These are phyloP conservation scores for Penicillium palitans DNA, from an alignment of 2,329 filamentous ascomycete species.

Conservation along the genomic window DNA sequence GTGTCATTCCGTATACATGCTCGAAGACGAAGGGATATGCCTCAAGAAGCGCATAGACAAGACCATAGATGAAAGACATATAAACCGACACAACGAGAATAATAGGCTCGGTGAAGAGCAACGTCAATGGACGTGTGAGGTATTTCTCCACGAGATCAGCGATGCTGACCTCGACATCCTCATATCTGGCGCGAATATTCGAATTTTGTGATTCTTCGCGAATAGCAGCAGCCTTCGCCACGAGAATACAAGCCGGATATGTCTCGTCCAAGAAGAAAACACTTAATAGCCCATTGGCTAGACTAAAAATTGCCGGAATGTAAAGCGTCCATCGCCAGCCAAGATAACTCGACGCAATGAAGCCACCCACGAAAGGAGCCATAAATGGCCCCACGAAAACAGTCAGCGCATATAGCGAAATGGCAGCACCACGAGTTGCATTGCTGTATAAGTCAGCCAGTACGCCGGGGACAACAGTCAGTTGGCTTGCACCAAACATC, in stretches of 20 bases:
- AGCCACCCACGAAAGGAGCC: constrained; percentile 53
- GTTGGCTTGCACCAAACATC: constrained; percentile 45
- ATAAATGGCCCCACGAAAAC: constrained; percentile 50
- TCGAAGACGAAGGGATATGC: constrained; percentile 36
- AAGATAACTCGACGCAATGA: constrained; percentile 47
- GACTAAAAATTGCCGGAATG: constrained; percentile 53
- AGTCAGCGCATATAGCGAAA: constrained; percentile 50
- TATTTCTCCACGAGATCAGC: constrained; percentile 48
- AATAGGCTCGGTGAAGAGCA: constrained; percentile 41
- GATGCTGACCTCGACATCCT: constrained; percentile 52
- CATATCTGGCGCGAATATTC: constrained; percentile 56
- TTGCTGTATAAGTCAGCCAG: constrained; percentile 53
- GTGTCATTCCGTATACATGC: constrained; percentile 28
- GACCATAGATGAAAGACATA: constrained; percentile 35
- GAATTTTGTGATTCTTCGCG: constrained; percentile 54
- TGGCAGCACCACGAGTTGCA: constrained; percentile 38
- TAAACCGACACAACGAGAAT: constrained; percentile 35
- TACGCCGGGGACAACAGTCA: constrained; percentile 46
- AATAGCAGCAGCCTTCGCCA: constrained; percentile 53
- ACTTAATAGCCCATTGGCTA: constrained; percentile 38
- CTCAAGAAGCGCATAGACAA: constrained; percentile 30
- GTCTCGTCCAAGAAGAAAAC: constrained; percentile 52
- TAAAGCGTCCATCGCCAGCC: constrained; percentile 55
- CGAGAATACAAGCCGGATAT: constrained; percentile 54
- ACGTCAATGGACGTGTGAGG: constrained; percentile 42